These are phyloP conservation scores for Aureobasidium melanogenum DNA, from an alignment of 2,329 filamentous ascomycete species.

Conservation along the genomic window DNA sequence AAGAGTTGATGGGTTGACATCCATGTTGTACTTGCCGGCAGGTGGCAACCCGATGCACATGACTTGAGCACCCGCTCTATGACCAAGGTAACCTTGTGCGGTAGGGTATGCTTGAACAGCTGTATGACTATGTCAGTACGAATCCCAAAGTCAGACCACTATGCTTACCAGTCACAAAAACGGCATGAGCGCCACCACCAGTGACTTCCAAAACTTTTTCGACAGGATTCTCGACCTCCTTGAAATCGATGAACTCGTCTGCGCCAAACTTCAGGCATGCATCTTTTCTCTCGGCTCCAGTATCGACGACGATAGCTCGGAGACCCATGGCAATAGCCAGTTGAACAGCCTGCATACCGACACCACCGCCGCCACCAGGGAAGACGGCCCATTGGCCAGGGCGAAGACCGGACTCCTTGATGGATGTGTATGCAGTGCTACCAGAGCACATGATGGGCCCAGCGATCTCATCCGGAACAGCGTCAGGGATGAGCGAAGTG, in stretches of 20 bases:
- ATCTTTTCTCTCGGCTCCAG: slow-evolving; percentile 38
- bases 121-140: neutral
- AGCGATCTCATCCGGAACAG: slow-evolving; percentile 46
- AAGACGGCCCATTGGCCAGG: slow-evolving; percentile 48
- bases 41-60: slow-evolving; percentile 40
- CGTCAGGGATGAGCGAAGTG: slow-evolving; percentile 47
- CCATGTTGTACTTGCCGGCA: slow-evolving; percentile 27
- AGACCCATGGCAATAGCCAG: slow-evolving; percentile 48
- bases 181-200: slow-evolving; percentile 40
- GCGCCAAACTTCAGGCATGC: slow-evolving; percentile 43
- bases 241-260: slow-evolving; percentile 50
- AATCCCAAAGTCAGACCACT: neutral
- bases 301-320: slow-evolving; percentile 48
- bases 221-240: slow-evolving; percentile 30
- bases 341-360: slow-evolving; percentile 51
- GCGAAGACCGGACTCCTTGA: slow-evolving; percentile 42
- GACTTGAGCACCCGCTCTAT: slow-evolving; percentile 40
- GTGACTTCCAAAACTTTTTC: slow-evolving; percentile 38
- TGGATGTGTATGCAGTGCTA: slow-evolving; percentile 49
- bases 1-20: slow-evolving; percentile 26
- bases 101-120: slow-evolving; percentile 9
- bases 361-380: slow-evolving; percentile 47
- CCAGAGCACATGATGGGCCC: slow-evolving; percentile 54
- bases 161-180: slow-evolving; percentile 23
- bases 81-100: slow-evolving; percentile 37